Conservation (phyloP, 805 yeast genomes). For the Starmerella potacharoeniae region DNA sequence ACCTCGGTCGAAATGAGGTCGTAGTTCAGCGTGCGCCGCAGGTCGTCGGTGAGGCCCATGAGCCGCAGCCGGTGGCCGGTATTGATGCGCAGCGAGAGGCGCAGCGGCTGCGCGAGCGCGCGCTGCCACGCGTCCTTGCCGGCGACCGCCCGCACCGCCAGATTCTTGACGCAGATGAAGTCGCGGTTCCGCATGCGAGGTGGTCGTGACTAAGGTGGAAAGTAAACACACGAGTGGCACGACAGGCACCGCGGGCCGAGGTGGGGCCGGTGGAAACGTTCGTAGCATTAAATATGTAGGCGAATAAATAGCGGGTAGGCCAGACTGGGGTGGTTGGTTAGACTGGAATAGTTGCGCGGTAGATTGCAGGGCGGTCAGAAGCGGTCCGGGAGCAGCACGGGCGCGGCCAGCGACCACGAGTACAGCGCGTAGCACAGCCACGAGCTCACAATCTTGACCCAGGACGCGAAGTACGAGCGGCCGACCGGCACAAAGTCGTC, state of each 20-base stretch:
- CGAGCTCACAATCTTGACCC: conserved; percentile 86
- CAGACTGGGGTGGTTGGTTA: too few relatives aligned
- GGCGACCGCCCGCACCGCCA: conserved; percentile 50
- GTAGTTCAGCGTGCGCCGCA: conserved; percentile 73
- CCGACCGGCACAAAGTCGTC: conserved; percentile 96
- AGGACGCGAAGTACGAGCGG: conserved; percentile 84
- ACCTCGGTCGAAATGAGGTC: conserved; percentile 68
- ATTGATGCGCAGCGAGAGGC: conserved; percentile 44
- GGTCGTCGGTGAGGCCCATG: conserved; percentile 74
- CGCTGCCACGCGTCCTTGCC: conserved; percentile 71
- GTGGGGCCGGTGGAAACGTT: too few relatives aligned
- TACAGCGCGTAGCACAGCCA: conserved; percentile 84
- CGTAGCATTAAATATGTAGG: too few relatives aligned
- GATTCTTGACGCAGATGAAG: conserved; percentile 41
- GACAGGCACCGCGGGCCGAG: not conserved
- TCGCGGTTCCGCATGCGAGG: conserved; percentile 21
- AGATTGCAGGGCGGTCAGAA: conserved; percentile 32
- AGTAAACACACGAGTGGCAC: not conserved
- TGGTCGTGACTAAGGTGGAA: too few relatives aligned
- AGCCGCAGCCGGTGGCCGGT: conserved; percentile 47
- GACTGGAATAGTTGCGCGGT: too few relatives aligned
- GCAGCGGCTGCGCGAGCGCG: conserved; percentile 52
- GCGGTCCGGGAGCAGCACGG: conserved; percentile 80
- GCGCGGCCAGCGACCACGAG: conserved; percentile 87
- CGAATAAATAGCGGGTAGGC: too few relatives aligned